Percentiles rank a stretch among this genome's conserved stretches.
Conservation (phyloP, 805 yeast species). For the Suhomyces canberraensis region DNA sequence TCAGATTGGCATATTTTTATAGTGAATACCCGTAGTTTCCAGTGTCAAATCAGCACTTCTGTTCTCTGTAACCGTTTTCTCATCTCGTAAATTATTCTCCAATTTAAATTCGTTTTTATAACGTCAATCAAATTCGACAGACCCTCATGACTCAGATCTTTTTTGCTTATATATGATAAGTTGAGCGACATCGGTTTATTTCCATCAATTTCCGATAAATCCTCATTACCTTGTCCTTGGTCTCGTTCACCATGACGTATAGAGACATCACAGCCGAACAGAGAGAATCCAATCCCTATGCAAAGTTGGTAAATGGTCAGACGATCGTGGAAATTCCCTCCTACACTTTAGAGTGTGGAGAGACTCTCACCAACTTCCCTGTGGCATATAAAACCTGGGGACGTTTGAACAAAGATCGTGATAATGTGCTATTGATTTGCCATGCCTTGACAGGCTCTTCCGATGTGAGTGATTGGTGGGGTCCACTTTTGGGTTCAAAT, state of each 20-base stretch:
- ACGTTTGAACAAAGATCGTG: conserved; percentile 59
- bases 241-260: conserved; percentile 17
- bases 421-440: conserved; percentile 85
- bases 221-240: no score
- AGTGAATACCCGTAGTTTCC: no score
- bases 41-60: no score
- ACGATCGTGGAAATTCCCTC: conserved; percentile 74
- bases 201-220: no score
- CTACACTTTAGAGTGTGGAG: conserved; percentile 79
- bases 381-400: conserved; percentile 98
- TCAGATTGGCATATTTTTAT: no score
- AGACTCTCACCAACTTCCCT: conserved; percentile 66
- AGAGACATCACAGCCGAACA: conserved; percentile 45
- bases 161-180: no score
- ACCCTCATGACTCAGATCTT: no score
- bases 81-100: no score
- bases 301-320: conserved; percentile 71
- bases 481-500: conserved; percentile 82
- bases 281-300: conserved; percentile 59
- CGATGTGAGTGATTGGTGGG: conserved; percentile 99
- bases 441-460: conserved; percentile 96
- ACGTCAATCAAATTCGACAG: no score
- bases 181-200: no score
- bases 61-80: no score
- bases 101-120: no score